Conservation (phyloP, 116 monocot genomes). For the Dioscorea cayenensis region DNA sequence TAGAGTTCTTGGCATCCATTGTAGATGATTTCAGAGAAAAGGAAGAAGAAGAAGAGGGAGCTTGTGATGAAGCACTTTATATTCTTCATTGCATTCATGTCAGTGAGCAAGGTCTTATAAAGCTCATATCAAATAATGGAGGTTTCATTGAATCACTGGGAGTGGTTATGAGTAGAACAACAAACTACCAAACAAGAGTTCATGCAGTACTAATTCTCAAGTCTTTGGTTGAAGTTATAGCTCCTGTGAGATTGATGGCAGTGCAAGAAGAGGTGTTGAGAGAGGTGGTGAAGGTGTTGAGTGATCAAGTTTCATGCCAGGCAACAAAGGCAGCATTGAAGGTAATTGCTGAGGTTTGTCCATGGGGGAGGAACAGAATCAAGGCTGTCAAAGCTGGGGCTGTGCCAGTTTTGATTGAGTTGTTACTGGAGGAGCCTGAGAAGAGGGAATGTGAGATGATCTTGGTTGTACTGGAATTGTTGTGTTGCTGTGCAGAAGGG, state of each 20-base stretch:
- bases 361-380: slow-evolving; percentile 32
- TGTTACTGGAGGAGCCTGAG: slow-evolving; percentile 16
- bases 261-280: slow-evolving; percentile 12
- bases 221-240: slow-evolving; percentile 4
- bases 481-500: slow-evolving; percentile 45
- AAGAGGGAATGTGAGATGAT: slow-evolving; percentile 20
- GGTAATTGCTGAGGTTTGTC: slow-evolving; percentile 11
- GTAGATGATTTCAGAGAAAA: neutral
- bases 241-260: neutral
- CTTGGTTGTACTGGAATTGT: slow-evolving; percentile 18
- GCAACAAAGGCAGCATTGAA: slow-evolving; percentile 34
- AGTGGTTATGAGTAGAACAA: slow-evolving; percentile 7
- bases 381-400: slow-evolving; percentile 23
- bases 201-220: slow-evolving; percentile 38
- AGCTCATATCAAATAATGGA: slow-evolving; percentile 15
- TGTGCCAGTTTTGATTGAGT: slow-evolving; percentile 10
- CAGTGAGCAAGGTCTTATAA: slow-evolving; percentile 17
- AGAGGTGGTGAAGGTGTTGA: slow-evolving; percentile 16
- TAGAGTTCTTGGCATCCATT: slow-evolving; percentile 35
- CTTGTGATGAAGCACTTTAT: slow-evolving; percentile 34
- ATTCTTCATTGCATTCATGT: slow-evolving; percentile 36
- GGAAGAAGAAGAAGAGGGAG: neutral
- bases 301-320: slow-evolving; percentile 17
- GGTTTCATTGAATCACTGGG: slow-evolving; percentile 26
- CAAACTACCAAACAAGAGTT: slow-evolving; percentile 24